phyloP scores from a whole-genome alignment of 1,284 basidiomycete species.

The Fomitopsis betulina region DNA sequence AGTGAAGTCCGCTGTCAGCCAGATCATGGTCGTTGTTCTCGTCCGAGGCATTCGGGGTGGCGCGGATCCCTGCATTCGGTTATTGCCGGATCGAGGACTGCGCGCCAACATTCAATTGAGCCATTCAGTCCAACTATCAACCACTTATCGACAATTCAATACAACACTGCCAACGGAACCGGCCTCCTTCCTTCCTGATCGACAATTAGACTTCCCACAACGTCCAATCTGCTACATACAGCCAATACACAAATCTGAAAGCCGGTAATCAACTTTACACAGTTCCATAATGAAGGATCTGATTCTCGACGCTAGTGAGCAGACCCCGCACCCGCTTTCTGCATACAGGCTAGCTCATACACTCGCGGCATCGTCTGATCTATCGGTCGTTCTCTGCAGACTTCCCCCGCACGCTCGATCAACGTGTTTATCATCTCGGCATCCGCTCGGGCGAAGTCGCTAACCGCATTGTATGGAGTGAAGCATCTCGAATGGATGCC shows the following conservation, averaged over 20 bases:
- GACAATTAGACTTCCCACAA: neutral
- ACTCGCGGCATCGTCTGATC: neutral
- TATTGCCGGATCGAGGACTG: neutral
- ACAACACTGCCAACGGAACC: neutral
- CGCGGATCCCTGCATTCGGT: neutral
- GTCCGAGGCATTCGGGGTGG: neutral
- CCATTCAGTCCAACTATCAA: conserved; percentile 1
- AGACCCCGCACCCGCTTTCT: neutral
- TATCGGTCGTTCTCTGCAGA: conserved; percentile 36
- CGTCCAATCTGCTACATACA: neutral
- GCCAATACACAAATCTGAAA: neutral
- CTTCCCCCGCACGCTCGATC: conserved; percentile 67
- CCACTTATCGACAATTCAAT: conserved; percentile 1
- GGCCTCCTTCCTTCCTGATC: neutral
- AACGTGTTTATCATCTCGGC: conserved; percentile 76
- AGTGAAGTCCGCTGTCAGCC: neutral
- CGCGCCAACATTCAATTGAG: neutral
- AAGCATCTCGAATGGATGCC: neutral
- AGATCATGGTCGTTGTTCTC: neutral
- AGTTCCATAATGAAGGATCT: conserved; percentile 47
- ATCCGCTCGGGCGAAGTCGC: conserved; percentile 72
- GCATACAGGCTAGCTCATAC: neutral
- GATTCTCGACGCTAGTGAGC: conserved; percentile 58
- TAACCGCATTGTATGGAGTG: conserved; percentile 55
- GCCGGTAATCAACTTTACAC: neutral